Evolutionary conservation across 1,139 yeast genomes (phyloP).

Genomic region (Lodderomyces margitis): DNA sequence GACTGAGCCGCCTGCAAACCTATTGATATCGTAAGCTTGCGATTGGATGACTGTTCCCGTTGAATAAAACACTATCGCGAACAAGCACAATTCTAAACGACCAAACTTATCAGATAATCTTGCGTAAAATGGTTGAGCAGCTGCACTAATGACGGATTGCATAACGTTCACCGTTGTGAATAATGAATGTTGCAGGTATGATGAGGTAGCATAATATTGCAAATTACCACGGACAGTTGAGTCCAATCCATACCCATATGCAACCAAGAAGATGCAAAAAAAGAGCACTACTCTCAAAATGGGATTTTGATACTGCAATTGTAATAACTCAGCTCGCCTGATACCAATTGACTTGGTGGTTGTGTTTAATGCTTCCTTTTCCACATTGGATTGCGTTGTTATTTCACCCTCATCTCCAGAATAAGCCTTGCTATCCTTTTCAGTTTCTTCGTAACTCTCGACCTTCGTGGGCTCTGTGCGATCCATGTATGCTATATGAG

Average conservation of each 20-base stretch:
- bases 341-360: conserved; percentile 34
- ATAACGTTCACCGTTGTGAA: conserved; percentile 64
- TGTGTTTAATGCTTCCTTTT: conserved; percentile 1
- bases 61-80: conserved; percentile 57
- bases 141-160: conserved; percentile 64
- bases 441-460: neutral
- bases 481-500: neutral
- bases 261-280: conserved; percentile 52
- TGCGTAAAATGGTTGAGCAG: conserved; percentile 67
- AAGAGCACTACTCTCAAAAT: conserved; percentile 35
- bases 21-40: conserved; percentile 46
- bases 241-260: conserved; percentile 66
- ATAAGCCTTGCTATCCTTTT: neutral
- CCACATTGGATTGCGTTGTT: neutral
- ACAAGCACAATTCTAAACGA: conserved; percentile 52
- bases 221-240: conserved; percentile 48
- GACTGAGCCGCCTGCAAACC: conserved; percentile 72
- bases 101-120: conserved; percentile 70
- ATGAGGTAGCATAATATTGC: conserved; percentile 52
- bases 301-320: conserved; percentile 27
- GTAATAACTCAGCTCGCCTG: conserved; percentile 41
- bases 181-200: conserved; percentile 58
- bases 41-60: conserved; percentile 54
- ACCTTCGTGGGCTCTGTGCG: neutral
- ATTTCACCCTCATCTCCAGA: neutral